Evolutionary conservation across 2,329 filamentous ascomycete species (phyloP), one percentile per base, ranked within the genome.

Genomic region (Pezicula rhizophila): DNA sequence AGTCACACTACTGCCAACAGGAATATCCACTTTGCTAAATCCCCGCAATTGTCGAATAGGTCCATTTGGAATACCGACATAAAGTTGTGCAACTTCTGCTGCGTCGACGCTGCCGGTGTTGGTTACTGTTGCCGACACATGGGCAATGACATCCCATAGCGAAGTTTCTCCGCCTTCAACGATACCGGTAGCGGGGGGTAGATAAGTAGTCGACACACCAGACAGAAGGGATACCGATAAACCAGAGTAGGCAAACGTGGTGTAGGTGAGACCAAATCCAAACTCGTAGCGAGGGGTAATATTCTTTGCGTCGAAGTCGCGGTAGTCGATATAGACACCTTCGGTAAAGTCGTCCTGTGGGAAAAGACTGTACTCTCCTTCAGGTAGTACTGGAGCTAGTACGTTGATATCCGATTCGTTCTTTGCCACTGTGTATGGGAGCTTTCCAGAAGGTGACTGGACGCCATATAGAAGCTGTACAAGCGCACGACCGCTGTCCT

Each of bases 391-490:
- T 14, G 52, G 60, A 2, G 70, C 54, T 18, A 72, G 77, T 50
- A 74, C 70, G 1, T 70, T 71, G 52, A 79, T 83, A 53, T 79
- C 73, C 4, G 65, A 70, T 7, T 70, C 75, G 25, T 75, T 73
- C 53, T 69, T 67, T n/a, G 82, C 81, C 55, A 86, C 77, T 18
- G 83, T 87, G 68, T 87, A 88, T 3, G 80, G 76, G 1, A 82
- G 68, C 59, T 57, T 60, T 1, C 59, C 60, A 10, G 73, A 75
- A 2, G 80, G 80, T 61, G 79, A 80, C 51, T 76, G 71, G 45
- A 71, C 71, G 35, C 82, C 80, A 58, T 79, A 85, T 15, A 85
- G 72, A 14, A 85, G 66, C 56, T 82, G 77, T 5, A 76, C 76
- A 34, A 84, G 73, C 3, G 79, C 69, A 52, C 81, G 78, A 14